A percentile compares a stretch with the other conserved stretches of the same genome.
Evolutionary conservation across 2,329 filamentous ascomycete genomes (phyloP).

Genomic region (Mariannaea sp.): DNA sequence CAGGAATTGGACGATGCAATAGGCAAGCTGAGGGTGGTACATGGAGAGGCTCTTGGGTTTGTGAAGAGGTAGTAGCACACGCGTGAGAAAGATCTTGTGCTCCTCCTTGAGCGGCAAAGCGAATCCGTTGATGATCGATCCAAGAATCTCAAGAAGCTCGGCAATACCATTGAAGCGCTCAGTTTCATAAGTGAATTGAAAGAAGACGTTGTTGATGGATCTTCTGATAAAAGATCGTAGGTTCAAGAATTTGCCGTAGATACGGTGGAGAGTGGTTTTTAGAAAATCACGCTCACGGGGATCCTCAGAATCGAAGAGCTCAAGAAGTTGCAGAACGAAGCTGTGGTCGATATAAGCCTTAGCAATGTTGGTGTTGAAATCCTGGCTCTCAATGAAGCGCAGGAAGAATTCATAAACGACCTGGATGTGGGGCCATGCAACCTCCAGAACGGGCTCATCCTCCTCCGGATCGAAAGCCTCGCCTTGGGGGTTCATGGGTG

Average conservation of each 20-base stretch:
- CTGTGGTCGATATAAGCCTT: constrained; percentile 99
- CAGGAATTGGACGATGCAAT: constrained; percentile 98
- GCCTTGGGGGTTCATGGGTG: constrained; percentile 95
- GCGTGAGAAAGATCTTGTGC: constrained; percentile 95
- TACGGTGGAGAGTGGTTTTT: constrained; percentile 96
- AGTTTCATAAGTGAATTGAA: constrained; percentile 99
- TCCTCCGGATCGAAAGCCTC: constrained; percentile 99
- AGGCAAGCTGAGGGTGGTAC: constrained; percentile 98
- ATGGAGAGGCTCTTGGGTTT: constrained; percentile 99
- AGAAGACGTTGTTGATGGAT: constrained; percentile 99
- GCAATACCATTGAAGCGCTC: constrained; percentile 98
- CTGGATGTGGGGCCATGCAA: constrained; percentile 98
- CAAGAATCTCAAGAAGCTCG: constrained; percentile 92
- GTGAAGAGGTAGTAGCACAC: constrained; percentile 90
- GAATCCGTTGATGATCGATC: constrained; percentile 99
- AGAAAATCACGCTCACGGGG: constrained; percentile 95
- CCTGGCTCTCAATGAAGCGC: constrained; percentile 97
- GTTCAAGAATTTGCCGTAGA: constrained; percentile 99
- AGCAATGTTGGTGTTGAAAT: constrained; percentile 99
- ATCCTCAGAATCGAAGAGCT: constrained; percentile 97
- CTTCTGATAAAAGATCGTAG: constrained; percentile 94
- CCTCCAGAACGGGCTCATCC: constrained; percentile 96
- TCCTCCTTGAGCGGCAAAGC: constrained; percentile 96
- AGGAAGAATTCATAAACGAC: constrained; percentile 99
- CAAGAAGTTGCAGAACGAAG: constrained; percentile 95